Evolutionary conservation across 2,329 filamentous ascomycete species (phyloP), one percentile per base, ranked within the genome.

Genomic region (Penicillium sp.): DNA sequence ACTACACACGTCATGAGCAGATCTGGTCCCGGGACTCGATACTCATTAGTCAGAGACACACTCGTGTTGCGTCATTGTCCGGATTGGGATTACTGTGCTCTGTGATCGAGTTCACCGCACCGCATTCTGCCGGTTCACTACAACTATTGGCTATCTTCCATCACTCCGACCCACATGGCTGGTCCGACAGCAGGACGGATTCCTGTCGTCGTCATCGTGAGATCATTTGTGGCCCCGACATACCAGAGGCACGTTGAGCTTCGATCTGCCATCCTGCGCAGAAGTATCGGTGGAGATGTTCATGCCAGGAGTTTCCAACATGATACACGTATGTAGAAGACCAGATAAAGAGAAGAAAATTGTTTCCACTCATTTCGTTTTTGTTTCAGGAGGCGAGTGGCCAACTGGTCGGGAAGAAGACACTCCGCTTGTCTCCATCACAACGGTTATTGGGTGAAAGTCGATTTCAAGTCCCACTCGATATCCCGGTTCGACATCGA

Each of bases 141-240:
- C 32, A 4, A 43, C 6, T 9, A 24, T 20, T 18, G 20, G 15
- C 13, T 13, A 8, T 7, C 12, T 18, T 33, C 39, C 40, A 38
- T 40, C 25, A 18, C 12, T 13, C n/a, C 7, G 31, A 25, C 20
- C 25, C 27, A 18, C 32, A 37, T 31, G 27, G 24, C 31, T 35
- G 33, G 52, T 58, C 53, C 52, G 57, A 58, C 55, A 55, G 42
- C 46, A 54, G 49, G 49, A 39, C 58, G 56, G 58, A 63, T 63
- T 64, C 62, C 58, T 65, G 60, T 62, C 65, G 63, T 68, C 67
- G 66, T 69, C 67, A 69, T 66, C 60, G 64, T 69, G 67, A 69
- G 66, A 64, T 69, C 66, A 67, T 68, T 52, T 47, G 46, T 32
- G 25, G 23, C 27, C 42, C 28, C 31, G 35, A 38, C 20, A 40